Evolutionary conservation across 495 filamentous ascomycete species (phyloP).

Genomic region (Talaromyces ruber): DNA sequence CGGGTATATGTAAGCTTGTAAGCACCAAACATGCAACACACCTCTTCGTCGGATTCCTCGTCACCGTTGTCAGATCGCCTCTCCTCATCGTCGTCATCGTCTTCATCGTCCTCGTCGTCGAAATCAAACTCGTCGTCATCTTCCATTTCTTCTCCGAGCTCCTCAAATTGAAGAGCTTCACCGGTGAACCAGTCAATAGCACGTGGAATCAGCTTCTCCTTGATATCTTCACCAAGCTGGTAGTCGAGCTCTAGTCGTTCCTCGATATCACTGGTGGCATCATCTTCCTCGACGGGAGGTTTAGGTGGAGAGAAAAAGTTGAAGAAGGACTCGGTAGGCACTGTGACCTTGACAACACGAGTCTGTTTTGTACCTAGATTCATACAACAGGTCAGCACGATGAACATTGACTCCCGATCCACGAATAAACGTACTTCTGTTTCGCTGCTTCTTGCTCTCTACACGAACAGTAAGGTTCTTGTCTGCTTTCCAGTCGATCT

Average conservation of each 20-base stretch:
- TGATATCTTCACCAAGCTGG: slow-evolving; percentile 98
- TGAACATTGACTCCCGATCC: not conserved
- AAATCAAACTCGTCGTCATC: slow-evolving; percentile 79
- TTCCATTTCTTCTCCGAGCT: slow-evolving; percentile 79
- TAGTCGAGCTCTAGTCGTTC: slow-evolving; percentile 98
- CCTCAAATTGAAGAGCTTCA: slow-evolving; percentile 95
- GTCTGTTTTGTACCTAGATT: slow-evolving; percentile 91
- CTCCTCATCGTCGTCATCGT: slow-evolving; percentile 75
- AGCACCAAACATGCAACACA: slow-evolving; percentile 33
- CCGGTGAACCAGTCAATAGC: slow-evolving; percentile 99
- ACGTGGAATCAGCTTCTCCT: slow-evolving; percentile 98
- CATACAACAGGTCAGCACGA: slow-evolving; percentile 18
- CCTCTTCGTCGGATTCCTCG: slow-evolving; percentile 89
- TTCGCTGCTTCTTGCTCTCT: slow-evolving; percentile 98
- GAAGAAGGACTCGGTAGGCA: slow-evolving; percentile 98
- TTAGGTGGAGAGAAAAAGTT: slow-evolving; percentile 98
- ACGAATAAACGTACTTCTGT: slow-evolving; percentile 72
- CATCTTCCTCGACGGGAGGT: slow-evolving; percentile 65
- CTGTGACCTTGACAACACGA: slow-evolving; percentile 96
- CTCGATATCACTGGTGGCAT: slow-evolving; percentile 82
- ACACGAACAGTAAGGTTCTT: slow-evolving; percentile 90
- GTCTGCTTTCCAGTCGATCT: slow-evolving; percentile 92
- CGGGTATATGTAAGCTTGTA: not conserved
- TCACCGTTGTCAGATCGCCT: slow-evolving; percentile 42
- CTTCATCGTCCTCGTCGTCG: slow-evolving; percentile 90